Conservation (phyloP, 163 green algal genomes). For the Chlamydomonas reinhardtii region DNA sequence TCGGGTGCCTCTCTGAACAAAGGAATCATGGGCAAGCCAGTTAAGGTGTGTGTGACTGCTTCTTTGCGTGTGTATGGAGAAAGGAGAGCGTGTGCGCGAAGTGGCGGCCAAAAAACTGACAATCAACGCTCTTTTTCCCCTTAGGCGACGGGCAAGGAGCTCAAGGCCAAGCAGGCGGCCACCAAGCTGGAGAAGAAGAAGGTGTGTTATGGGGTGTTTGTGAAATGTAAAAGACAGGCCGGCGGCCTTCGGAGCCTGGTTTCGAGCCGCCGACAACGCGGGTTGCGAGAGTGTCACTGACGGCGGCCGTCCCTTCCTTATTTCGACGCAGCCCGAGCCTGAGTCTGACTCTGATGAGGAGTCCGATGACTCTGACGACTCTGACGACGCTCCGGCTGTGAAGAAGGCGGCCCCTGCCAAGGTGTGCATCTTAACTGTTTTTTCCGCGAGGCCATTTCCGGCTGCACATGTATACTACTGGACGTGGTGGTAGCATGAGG, state of each 20-base stretch:
- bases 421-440: conserved; percentile 9
- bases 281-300: not conserved
- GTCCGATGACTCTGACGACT: conserved; percentile 39
- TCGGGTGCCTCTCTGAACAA: not conserved
- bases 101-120: not conserved
- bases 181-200: conserved; percentile 62
- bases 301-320: conserved; percentile 15
- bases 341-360: conserved; percentile 33
- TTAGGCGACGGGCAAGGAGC: conserved; percentile 47
- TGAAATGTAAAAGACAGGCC: not conserved
- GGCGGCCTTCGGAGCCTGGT: conserved; percentile 11
- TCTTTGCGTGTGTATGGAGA: not conserved
- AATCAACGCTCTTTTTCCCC: not conserved
- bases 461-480: too few relatives aligned
- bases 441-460: too few relatives aligned
- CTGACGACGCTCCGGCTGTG: conserved; percentile 17
- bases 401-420: conserved; percentile 47
- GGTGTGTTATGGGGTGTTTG: conserved; percentile 1
- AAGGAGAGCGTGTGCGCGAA: too few relatives aligned
- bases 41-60: conserved; percentile 3
- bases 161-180: conserved; percentile 55
- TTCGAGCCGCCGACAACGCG: not conserved
- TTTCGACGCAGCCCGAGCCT: not conserved
- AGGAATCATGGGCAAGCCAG: conserved; percentile 35
- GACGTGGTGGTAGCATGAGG: too few relatives aligned